These are phyloP conservation scores for Rhinocladiella similis DNA, from an alignment of 2,329 filamentous ascomycete genomes.

Conservation along the genomic window DNA sequence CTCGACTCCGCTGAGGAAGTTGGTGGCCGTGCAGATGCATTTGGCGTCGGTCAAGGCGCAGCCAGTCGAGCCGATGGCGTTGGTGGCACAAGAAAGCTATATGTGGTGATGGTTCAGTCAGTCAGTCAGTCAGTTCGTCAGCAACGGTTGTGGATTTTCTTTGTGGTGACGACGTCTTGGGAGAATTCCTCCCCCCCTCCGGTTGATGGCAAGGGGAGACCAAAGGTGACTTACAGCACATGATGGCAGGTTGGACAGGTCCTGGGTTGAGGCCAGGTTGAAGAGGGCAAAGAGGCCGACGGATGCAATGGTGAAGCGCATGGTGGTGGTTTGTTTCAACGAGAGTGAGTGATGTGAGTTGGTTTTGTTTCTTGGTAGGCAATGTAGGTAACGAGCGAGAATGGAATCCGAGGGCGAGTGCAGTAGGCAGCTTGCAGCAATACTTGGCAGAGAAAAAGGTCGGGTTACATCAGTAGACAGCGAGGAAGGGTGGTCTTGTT, in stretches of 20 bases:
- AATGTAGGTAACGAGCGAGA: not conserved
- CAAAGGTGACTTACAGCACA: constrained; percentile 23
- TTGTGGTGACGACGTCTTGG: no score
- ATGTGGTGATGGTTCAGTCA: no score
- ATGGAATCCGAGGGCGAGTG: no score
- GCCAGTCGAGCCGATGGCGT: constrained; percentile 19
- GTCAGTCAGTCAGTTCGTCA: no score
- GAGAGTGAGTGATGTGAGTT: not conserved
- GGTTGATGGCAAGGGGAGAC: no score
- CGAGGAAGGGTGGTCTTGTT: no score
- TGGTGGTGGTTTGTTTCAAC: not conserved
- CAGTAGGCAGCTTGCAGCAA: no score
- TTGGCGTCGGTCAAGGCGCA: constrained; percentile 16
- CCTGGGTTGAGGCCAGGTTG: constrained; percentile 16
- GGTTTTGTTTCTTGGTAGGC: not conserved
- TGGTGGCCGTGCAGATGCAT: constrained; percentile 18
- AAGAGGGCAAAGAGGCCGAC: constrained; percentile 14
- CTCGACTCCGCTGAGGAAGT: constrained; percentile 18
- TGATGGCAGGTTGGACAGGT: constrained; percentile 12
- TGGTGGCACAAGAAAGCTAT: constrained; percentile 16
- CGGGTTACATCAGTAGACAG: no score
- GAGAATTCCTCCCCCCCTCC: no score
- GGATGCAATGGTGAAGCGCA: constrained; percentile 15
- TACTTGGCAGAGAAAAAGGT: no score
- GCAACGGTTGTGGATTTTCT: no score